A percentile compares a stretch with the other conserved stretches of the same genome.
phyloP scores from a whole-genome alignment of 306 rosid species.

The Mimosa bimucronata region DNA sequence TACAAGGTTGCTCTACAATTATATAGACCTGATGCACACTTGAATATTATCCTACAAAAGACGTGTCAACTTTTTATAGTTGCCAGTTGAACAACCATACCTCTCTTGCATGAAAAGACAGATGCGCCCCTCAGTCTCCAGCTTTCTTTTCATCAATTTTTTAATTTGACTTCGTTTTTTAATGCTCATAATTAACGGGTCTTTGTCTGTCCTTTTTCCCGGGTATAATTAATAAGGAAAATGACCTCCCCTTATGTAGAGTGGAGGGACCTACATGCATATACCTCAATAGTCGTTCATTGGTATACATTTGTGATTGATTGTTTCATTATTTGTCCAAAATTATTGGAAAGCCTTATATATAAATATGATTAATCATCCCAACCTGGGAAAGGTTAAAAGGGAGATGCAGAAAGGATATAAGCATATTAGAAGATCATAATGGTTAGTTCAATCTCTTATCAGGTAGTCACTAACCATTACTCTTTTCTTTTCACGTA shows the following conservation, averaged over 20 bases:
- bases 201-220: neutral
- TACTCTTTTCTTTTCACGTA: neutral
- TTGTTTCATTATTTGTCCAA: neutral
- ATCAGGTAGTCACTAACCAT: neutral
- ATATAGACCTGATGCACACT: neutral
- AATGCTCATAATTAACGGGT: neutral
- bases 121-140: neutral
- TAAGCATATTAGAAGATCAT: neutral
- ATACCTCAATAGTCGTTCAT: neutral
- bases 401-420: neutral
- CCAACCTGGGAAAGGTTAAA: neutral
- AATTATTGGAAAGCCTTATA: neutral
- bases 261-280: neutral
- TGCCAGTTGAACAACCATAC: conserved; percentile 5
- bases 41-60: neutral
- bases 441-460: neutral
- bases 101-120: conserved; percentile 7
- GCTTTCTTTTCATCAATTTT: neutral
- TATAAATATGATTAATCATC: neutral
- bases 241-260: neutral
- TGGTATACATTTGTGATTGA: neutral
- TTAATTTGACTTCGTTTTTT: neutral
- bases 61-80: neutral
- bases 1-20: neutral
- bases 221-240: neutral